These are phyloP conservation scores for Chenopodium album DNA, from an alignment of 148 eudicot genomes.

Conservation along the genomic window DNA sequence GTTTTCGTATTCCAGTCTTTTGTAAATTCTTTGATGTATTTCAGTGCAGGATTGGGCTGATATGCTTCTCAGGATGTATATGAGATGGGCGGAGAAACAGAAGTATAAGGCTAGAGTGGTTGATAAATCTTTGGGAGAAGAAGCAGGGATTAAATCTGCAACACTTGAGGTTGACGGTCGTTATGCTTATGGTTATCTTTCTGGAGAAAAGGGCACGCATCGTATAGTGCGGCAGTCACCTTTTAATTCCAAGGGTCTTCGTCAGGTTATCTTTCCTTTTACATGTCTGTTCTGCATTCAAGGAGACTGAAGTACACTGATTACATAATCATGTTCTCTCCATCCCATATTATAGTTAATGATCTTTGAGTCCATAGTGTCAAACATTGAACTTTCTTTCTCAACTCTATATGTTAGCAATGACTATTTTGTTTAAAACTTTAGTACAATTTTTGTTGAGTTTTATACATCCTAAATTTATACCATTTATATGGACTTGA, in stretches of 20 bases:
- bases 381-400: background rate
- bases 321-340: background rate
- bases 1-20: slow-evolving; percentile 26
- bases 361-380: background rate
- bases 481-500: background rate
- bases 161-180: slow-evolving; percentile 87
- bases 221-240: slow-evolving; percentile 94
- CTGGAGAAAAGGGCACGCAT: slow-evolving; percentile 97
- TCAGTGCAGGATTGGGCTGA: slow-evolving; percentile 99
- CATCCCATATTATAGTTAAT: background rate
- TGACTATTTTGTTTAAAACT: background rate
- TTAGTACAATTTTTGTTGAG: background rate
- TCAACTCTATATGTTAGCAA: background rate
- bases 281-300: background rate
- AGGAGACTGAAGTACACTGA: background rate
- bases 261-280: slow-evolving; percentile 59
- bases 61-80: slow-evolving; percentile 97
- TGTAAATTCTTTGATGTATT: slow-evolving; percentile 59
- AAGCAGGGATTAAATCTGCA: slow-evolving; percentile 98
- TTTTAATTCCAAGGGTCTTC: slow-evolving; percentile 91
- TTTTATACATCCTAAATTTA: background rate
- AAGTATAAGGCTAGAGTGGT: slow-evolving; percentile 80
- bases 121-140: slow-evolving; percentile 91
- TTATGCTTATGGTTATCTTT: slow-evolving; percentile 94
- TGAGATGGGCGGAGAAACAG: slow-evolving; percentile 98